Evolutionary conservation across 805 yeast genomes (phyloP).

Genomic region (Candida chauliodis): DNA sequence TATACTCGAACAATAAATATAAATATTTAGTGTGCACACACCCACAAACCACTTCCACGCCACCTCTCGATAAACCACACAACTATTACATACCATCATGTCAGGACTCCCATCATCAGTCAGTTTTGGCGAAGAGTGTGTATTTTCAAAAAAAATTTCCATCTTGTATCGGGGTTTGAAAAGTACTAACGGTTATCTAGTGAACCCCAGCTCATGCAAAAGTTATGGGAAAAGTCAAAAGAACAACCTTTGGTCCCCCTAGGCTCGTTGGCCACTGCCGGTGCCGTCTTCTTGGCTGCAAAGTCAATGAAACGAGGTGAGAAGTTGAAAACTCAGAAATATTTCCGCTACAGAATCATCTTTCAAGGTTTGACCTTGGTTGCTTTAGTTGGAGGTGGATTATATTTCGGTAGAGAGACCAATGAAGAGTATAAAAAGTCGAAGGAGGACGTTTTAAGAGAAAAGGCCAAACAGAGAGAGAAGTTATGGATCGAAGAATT

Average conservation of each 20-base stretch:
- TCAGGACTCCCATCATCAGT: conserved; percentile 9
- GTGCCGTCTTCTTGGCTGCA: conserved; percentile 78
- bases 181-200: conserved; percentile 21
- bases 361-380: conserved; percentile 80
- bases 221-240: conserved; percentile 59
- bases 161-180: conserved; percentile 3
- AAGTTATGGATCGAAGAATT: conserved; percentile 84
- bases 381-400: conserved; percentile 80
- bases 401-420: conserved; percentile 54
- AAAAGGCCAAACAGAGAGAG: conserved; percentile 84
- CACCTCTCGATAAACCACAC: no score
- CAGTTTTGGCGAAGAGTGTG: conserved; percentile 10
- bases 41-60: no score
- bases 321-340: conserved; percentile 70
- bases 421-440: conserved; percentile 39
- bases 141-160: not conserved
- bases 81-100: no score
- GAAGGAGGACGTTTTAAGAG: conserved; percentile 62
- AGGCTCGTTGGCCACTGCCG: conserved; percentile 74
- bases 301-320: conserved; percentile 71
- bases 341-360: conserved; percentile 87
- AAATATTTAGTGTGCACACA: not conserved
- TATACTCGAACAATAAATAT: conserved; percentile 38
- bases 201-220: conserved; percentile 47
- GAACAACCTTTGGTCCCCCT: conserved; percentile 89